These are phyloP conservation scores for Hemileccinum rubropunctum DNA, from an alignment of 768 basidiomycete species.

Conservation along the genomic window DNA sequence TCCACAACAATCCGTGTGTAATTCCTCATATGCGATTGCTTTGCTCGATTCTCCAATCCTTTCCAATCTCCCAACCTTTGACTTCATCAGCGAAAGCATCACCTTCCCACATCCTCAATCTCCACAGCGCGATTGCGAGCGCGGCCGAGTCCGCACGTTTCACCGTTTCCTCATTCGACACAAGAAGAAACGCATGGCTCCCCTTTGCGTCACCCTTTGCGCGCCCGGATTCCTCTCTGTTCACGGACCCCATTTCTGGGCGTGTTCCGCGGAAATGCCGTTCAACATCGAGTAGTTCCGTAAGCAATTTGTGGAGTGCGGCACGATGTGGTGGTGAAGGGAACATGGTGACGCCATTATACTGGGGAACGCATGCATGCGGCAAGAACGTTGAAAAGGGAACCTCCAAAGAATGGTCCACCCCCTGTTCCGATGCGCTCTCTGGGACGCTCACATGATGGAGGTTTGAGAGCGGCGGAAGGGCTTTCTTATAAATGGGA, in stretches of 20 bases:
- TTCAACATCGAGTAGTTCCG: constrained; percentile 49
- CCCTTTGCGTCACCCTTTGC: constrained; percentile 38
- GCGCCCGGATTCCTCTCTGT: neutral
- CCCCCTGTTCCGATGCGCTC: neutral
- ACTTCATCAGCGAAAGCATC: constrained; percentile 20
- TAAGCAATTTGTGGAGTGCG: constrained; percentile 49
- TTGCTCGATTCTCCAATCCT: constrained; percentile 23
- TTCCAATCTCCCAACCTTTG: constrained; percentile 38
- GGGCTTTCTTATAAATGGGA: constrained; percentile 11
- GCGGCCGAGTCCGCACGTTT: constrained; percentile 59
- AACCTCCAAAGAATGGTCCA: constrained; percentile 3
- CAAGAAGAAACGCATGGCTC: constrained; percentile 71
- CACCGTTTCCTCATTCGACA: constrained; percentile 47
- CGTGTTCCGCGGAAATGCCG: constrained; percentile 22
- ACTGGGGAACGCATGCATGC: constrained; percentile 51
- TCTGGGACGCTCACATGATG: constrained; percentile 2
- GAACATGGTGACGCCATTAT: constrained; percentile 65
- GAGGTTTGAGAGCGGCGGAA: constrained; percentile 29
- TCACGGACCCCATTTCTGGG: neutral
- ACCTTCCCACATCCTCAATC: constrained; percentile 75
- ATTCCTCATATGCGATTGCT: constrained; percentile 3
- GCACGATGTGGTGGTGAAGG: constrained; percentile 61
- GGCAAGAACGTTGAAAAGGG: constrained; percentile 28
- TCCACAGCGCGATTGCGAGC: constrained; percentile 74
- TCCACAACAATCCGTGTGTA: neutral